Evolutionary conservation across 306 rosid species (phyloP).

Genomic region (Fagus crenata): DNA sequence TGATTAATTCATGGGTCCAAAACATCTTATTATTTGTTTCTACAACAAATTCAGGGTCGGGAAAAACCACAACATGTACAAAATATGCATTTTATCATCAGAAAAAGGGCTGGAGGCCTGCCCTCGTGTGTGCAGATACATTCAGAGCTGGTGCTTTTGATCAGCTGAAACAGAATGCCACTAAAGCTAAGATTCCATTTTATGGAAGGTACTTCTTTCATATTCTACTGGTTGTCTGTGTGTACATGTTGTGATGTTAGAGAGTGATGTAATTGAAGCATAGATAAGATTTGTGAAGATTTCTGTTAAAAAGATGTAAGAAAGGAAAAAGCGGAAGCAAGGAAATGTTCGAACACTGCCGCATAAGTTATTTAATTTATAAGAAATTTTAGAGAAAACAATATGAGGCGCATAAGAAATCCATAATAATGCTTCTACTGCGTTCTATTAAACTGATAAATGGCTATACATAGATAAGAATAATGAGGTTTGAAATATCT

Average conservation of each 20-base stretch:
- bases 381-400: no score
- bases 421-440: no score
- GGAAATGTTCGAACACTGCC: no score
- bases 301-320: not conserved
- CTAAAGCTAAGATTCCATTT: constrained; percentile 93
- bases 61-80: constrained; percentile 89
- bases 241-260: no score
- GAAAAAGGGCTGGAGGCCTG: constrained; percentile 97
- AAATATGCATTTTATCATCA: constrained; percentile 82
- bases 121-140: constrained; percentile 94
- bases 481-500: no score
- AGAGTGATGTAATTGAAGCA: not conserved
- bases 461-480: no score
- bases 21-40: constrained; percentile 5
- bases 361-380: no score
- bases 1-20: not conserved
- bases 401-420: no score
- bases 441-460: no score
- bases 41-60: constrained; percentile 61
- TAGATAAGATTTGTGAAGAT: not conserved
- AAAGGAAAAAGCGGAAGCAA: not conserved
- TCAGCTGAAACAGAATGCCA: constrained; percentile 91
- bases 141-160: constrained; percentile 99
- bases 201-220: constrained; percentile 72
- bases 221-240: constrained; percentile 16